Conservation (phyloP, 352 stramenopile genomes). For the Blastocystis sp. region DNA sequence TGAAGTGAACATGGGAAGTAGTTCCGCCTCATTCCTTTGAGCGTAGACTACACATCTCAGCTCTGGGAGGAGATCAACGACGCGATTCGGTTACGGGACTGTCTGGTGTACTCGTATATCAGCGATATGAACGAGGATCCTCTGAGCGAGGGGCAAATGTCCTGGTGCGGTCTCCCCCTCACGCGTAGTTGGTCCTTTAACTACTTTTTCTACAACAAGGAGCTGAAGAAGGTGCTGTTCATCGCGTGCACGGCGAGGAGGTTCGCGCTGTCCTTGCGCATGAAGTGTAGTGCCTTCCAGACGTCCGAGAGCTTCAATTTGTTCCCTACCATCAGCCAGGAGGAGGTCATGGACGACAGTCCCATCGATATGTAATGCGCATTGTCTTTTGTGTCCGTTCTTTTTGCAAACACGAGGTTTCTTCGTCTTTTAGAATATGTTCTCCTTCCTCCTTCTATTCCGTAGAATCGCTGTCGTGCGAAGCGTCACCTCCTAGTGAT, state of each 20-base stretch:
- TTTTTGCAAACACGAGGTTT: too few relatives aligned
- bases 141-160: constrained; percentile 86
- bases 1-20: constrained; percentile 54
- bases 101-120: constrained; percentile 88
- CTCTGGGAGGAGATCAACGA: constrained; percentile 79
- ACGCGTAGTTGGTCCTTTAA: constrained; percentile 85
- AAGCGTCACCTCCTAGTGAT: neutral
- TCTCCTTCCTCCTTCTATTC: neutral
- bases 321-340: constrained; percentile 11
- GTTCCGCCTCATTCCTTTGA: neutral
- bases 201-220: constrained; percentile 90
- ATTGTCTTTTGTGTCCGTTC: constrained; percentile 1
- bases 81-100: constrained; percentile 85
- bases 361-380: constrained; percentile 42
- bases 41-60: constrained; percentile 24
- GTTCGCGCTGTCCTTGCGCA: constrained; percentile 69
- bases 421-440: neutral
- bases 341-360: constrained; percentile 23
- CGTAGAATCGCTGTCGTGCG: neutral
- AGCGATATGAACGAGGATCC: constrained; percentile 86
- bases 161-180: constrained; percentile 54
- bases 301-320: neutral
- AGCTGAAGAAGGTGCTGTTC: constrained; percentile 88
- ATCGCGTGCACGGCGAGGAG: constrained; percentile 88
- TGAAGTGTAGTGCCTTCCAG: constrained; percentile 45